A percentile compares a stretch with the other conserved stretches of the same genome.
phyloP scores from a whole-genome alignment of 1,284 basidiomycete species.

The Leccinum pachyderme region DNA sequence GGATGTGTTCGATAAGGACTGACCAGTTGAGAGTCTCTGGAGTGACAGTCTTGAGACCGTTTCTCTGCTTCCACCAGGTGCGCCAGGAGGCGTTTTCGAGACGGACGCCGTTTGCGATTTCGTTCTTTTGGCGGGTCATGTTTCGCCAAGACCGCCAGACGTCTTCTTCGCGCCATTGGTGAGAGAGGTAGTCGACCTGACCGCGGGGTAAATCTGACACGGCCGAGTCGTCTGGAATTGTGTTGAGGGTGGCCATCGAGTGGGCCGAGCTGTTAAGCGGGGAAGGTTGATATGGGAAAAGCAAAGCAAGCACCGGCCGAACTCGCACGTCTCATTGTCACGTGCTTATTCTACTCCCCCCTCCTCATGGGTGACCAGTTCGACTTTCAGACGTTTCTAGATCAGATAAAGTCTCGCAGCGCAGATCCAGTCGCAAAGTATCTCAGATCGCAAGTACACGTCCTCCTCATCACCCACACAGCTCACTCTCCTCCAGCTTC shows the following conservation, averaged over 20 bases:
- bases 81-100: conserved; percentile 98
- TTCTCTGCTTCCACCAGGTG: conserved; percentile 99
- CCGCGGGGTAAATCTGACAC: conserved; percentile 63
- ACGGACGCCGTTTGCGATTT: conserved; percentile 92
- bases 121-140: conserved; percentile 98
- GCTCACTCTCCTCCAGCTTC: conserved; percentile 51
- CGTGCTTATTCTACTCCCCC: conserved; percentile 4
- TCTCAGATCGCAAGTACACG: conserved; percentile 75
- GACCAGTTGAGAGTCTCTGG: conserved; percentile 99
- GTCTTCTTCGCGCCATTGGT: conserved; percentile 98
- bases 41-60: conserved; percentile 91
- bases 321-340: background rate
- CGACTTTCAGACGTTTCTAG: conserved; percentile 86
- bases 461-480: background rate
- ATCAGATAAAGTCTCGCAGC: conserved; percentile 82
- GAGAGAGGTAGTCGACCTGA: conserved; percentile 85
- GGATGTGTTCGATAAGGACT: conserved; percentile 34
- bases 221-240: conserved; percentile 64
- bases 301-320: background rate
- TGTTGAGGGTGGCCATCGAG: conserved; percentile 59
- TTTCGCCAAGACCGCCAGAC: conserved; percentile 98
- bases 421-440: conserved; percentile 91
- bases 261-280: background rate
- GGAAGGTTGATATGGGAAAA: conserved; percentile 5
- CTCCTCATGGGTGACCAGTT: conserved; percentile 42